Conservation (phyloP, 164 flowering plant species). For the Akebia trifoliata region DNA sequence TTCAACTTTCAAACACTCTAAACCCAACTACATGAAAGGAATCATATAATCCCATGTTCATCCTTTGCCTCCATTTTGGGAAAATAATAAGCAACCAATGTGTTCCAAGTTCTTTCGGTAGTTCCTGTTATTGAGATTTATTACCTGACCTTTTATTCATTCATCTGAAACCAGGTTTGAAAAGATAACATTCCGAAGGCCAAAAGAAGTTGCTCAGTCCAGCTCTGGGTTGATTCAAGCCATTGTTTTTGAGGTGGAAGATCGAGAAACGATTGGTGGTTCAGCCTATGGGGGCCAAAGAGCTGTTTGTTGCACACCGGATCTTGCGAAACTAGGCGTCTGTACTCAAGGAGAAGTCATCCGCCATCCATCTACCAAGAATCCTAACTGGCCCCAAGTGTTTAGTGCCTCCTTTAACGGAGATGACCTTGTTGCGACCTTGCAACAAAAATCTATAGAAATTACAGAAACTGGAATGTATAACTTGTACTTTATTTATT, state of each 20-base stretch:
- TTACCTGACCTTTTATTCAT: constrained; percentile 2
- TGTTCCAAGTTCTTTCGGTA: not conserved
- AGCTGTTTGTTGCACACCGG: constrained; percentile 89
- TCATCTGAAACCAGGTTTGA: constrained; percentile 61
- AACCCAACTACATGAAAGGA: not conserved
- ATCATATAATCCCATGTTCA: not conserved
- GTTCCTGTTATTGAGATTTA: not conserved
- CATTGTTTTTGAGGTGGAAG: constrained; percentile 90
- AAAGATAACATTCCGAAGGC: constrained; percentile 65
- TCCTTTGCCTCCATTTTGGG: not conserved
- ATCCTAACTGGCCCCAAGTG: constrained; percentile 84
- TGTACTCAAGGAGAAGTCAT: constrained; percentile 77
- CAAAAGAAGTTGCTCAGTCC: constrained; percentile 42
- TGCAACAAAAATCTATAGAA: constrained; percentile 51
- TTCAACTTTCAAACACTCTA: not conserved
- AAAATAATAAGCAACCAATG: not conserved
- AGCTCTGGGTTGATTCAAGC: constrained; percentile 66
- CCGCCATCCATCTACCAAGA: constrained; percentile 56
- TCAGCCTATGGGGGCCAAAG: constrained; percentile 99
- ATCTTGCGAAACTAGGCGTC: constrained; percentile 87
- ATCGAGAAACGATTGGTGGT: constrained; percentile 86
- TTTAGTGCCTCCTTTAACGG: constrained; percentile 51
- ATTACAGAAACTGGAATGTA: constrained; percentile 94
- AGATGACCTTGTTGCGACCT: constrained; percentile 40
- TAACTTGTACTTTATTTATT: constrained; percentile 88